Evolutionary conservation across 192 early-diverging fungal species (phyloP), one percentile per base, ranked within the genome.

Genomic region (Geosiphon pyriformis): DNA sequence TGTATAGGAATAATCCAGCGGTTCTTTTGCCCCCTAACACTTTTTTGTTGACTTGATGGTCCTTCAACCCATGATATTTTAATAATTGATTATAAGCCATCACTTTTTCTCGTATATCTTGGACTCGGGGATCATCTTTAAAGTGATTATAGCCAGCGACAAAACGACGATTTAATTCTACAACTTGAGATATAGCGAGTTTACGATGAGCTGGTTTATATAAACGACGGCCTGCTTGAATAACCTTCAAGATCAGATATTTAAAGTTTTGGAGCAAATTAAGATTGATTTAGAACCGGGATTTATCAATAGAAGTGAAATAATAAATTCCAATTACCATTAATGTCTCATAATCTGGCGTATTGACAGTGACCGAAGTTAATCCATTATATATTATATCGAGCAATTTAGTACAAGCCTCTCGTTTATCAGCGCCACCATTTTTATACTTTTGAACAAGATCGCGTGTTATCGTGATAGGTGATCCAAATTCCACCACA

Each of bases 401-500:
- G 74, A 99, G 70, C n/a, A 98, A 77, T 60, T 80, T 80, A 12
- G 80, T 78, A 69, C 90, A 90, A 1, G 97, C 94, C 22, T 88
- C 74, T 35, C 95, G 81, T 74, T 93, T 94, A 1, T 90, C 85
- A 0, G 72, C 64, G 8, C 97, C 97, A 59, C 95, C 95, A 33
- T 73, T 68, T 56, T 80, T 87, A 77, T 90, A 99, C 70, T 87
- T 82, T 29, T 86, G 84, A n/a, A 99, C 89, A 3, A 92, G 74
- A 67, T 93, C 89, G 4, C 74, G 65, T 12, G 88, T 74, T 4
- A 99, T 82, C 12, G 85, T 81, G 62, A 99, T 89, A 0, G 94
- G 93, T 42, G 92, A 83, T 34, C 97, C 94, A 82, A 94, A 99
- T 74, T 99, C 95, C 37, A 98, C 85, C 35, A 97, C 95, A n/a